Base-by-base conservation (phyloP, 805 yeast genomes). In the Candida cerambycidarum region DNA sequence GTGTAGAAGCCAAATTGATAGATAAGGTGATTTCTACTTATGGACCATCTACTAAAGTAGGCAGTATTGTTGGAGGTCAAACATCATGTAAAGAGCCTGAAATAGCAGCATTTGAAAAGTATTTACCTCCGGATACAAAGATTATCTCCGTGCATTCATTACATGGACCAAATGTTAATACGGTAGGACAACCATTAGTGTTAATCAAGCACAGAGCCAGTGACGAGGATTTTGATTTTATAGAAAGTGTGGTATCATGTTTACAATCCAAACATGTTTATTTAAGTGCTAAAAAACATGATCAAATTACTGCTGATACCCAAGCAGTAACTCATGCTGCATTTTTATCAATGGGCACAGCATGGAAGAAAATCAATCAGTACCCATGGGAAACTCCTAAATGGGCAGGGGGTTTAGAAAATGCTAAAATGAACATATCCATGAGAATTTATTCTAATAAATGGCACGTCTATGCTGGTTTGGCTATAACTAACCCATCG, bases 281-380 rank as follows among this genome's bases (percentile, higher is more conserved):
- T 42, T 70, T 93, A 24, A 73, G 88, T 0, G 96, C 93, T n/a
- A 74, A 78, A 41, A 90, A 90, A 58, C 99, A 93, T 61, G 99
- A 93, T 61, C 79, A 77, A 54, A 92, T 93, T 48, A 92, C 99
- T 0, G 99, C 99, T 0, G 99, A 93, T 61, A 93, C 98, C 1
- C 99, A 93, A 62, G 98, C 98, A 0, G 96, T 92, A 13, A 93
- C 99, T 0, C 99, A 93, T 60, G 97, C 97, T 10, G 98, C 97
- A 0, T 93, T 93, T 57, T 69, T 93, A 45, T 83, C 95, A 43
- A 93, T 93, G 99, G 99, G 99, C 4, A 80, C 82, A 6, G 98
- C 98, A 5, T 93, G 99, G 99, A 84, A 78, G 52, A 78, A 82
- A 36, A 72, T 76, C 48, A 76, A 83, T 56, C 83, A 85, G 59